Evolutionary conservation across 805 yeast species (phyloP), one percentile per base, ranked within the genome.

Genomic region (Candida xiaguanensis): DNA sequence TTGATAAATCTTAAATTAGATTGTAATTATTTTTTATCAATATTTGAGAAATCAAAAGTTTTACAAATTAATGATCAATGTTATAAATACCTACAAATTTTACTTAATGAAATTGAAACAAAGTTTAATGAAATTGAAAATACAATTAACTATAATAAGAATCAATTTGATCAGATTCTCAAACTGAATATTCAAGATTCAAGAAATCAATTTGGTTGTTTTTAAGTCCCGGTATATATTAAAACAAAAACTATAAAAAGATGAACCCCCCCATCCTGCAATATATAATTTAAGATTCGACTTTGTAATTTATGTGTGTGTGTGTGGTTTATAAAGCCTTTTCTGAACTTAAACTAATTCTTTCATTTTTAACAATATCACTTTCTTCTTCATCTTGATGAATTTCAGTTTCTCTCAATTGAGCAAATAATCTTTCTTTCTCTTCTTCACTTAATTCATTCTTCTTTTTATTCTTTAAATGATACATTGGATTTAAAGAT

Each of bases 401-500:
- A 34, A 56, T 40, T 14, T 48, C 52, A 18, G 48, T 42, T 13
- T 51, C 36, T 43, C 46, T 60, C 25, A 65, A 58, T 49, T 57
- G 50, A 29, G 47, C 58, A 41, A 67, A 66, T 49, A 67, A 63
- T 29, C 53, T 63, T 15, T 60, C 63, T 45, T 64, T 57, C 50
- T 67, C 63, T 12, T 43, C 51, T 42, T 50, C 45, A 29, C 62
- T 41, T 47, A 66, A 62, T 26, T 59, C 56, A 31, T 55, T 34
- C 64, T 79, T 77, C 71, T 81, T 75, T 74, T 80, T 80, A 50
- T 73, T 72, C 69, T 81, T 85, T 46, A 84, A 61, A 69, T 80
- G 74, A 64, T 80, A 82, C 74, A 80, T 71, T 63, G 91, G 95
- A 65, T 81, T 83, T 63, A 85, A 80, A 52, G 52, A 38, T 13